A percentile compares a stretch with the other conserved stretches of the same genome.
Evolutionary conservation across 352 stramenopile species (phyloP).

Genomic region (Globisporangium cystogenes): DNA sequence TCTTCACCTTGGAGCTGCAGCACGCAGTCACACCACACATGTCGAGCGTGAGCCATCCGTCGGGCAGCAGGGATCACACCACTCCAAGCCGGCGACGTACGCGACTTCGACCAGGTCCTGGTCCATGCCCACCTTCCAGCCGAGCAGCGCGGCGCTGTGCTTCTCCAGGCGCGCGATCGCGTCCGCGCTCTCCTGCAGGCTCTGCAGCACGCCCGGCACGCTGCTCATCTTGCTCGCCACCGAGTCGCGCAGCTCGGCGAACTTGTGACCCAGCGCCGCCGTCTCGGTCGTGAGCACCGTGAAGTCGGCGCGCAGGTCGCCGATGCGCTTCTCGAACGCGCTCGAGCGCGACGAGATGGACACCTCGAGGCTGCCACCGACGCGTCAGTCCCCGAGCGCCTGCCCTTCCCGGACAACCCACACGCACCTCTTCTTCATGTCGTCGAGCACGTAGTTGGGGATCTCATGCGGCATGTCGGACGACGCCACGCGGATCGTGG

Average conservation of each 20-base stretch:
- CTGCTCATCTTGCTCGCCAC: conserved; percentile 29
- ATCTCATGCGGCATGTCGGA: conserved; percentile 39
- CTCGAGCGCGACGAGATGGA: conserved; percentile 45
- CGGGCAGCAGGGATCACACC: too few species aligned
- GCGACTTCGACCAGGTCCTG: conserved; percentile 52
- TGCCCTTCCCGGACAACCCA: too few species aligned
- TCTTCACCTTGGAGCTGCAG: conserved; percentile 40
- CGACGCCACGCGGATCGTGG: conserved; percentile 35
- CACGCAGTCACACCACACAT: not conserved
- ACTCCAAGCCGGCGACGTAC: too few species aligned
- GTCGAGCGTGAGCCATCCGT: too few species aligned
- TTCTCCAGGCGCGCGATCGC: conserved; percentile 68
- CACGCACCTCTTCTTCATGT: conserved; percentile 42
- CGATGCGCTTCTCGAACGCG: conserved; percentile 61
- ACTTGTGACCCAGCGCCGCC: conserved; percentile 27
- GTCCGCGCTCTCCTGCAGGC: conserved; percentile 35
- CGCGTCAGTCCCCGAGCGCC: not conserved
- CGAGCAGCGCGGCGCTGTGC: conserved; percentile 55
- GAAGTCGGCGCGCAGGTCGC: conserved; percentile 55
- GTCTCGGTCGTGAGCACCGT: conserved; percentile 41
- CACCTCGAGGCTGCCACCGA: conserved; percentile 41
- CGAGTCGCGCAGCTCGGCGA: conserved; percentile 43
- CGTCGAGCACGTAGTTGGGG: conserved; percentile 41
- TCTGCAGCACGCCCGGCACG: conserved; percentile 21
- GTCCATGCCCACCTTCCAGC: conserved; percentile 57